Conservation (phyloP, 2,329 filamentous ascomycete genomes). For the Verticillium albo-atrum region DNA sequence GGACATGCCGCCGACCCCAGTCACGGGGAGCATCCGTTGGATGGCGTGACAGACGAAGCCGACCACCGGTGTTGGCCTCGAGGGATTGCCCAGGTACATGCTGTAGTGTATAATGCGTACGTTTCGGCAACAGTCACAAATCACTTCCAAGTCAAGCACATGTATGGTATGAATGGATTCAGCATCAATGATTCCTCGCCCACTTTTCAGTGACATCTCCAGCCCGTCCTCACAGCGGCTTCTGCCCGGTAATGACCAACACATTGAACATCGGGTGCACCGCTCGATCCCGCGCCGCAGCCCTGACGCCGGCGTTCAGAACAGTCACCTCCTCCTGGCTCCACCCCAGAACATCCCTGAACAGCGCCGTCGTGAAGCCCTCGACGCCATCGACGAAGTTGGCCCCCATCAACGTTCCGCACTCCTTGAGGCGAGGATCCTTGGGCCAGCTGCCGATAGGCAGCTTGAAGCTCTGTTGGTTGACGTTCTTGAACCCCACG, state of each 20-base stretch:
- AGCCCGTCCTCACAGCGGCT: slow-evolving; percentile 13
- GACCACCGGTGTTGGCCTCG: too few species aligned
- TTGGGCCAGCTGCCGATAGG: slow-evolving; percentile 32
- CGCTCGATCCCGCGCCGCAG: slow-evolving; percentile 18
- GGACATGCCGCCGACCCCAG: too few species aligned
- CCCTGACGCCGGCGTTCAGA: slow-evolving; percentile 18
- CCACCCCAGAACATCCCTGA: slow-evolving; percentile 24
- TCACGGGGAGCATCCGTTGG: too few species aligned
- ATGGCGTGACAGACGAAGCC: too few species aligned
- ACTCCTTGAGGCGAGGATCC: slow-evolving; percentile 33
- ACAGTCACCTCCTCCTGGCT: slow-evolving; percentile 15
- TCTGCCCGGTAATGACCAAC: slow-evolving; percentile 22
- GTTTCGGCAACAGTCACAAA: too few species aligned
- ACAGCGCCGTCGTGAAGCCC: slow-evolving; percentile 17
- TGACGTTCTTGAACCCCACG: slow-evolving; percentile 25
- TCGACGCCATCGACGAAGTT: slow-evolving; percentile 16
- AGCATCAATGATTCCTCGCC: too few species aligned
- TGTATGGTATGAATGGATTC: too few species aligned
- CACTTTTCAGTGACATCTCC: too few species aligned
- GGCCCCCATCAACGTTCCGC: slow-evolving; percentile 20
- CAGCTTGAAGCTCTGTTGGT: slow-evolving; percentile 20
- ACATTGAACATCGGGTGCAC: slow-evolving; percentile 26
- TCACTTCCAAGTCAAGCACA: too few species aligned
- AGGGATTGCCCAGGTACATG: too few species aligned
- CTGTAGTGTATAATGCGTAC: too few species aligned